Evolutionary conservation across 2,329 filamentous ascomycete genomes (phyloP), one percentile per base, ranked within the genome.

Genomic region (Ploettnerulaceae sp.): DNA sequence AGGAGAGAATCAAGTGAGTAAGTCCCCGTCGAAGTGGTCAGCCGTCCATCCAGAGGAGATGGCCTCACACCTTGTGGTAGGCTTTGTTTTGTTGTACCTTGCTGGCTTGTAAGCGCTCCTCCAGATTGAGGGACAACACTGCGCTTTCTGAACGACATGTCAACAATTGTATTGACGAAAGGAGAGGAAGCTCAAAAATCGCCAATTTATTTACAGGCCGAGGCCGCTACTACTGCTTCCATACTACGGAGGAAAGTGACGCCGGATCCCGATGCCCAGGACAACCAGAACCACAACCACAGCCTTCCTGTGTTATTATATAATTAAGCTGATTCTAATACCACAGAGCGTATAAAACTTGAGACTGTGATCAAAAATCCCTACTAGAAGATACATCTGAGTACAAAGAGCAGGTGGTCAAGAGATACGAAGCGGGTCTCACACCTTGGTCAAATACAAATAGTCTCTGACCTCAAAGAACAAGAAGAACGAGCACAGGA

Each of bases 11-110:
- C 93, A 31, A 98, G 71, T 14, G 89, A 95, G 3, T 81, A 75
- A 0, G 89, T 91, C 17, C 93, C 93, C 0, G 93, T 97, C 0
- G 93, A 98, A 2, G 86, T 97, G 6, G 88, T 95, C 28, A 82
- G 75, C 37, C 89, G 82, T 46, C 91, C 91, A 63, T 95, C 90
- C 24, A 95, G 71, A 36, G 90, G 88, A 9, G 93, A 98, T 12
- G 91, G 88, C 39, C 91, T 81, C 17, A 89, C 75, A 14, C 82
- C 82, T 33, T 71, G 67, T 14, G 62, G 61, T 9, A 63, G 65
- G 26, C 49, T 38, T 37, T 56, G 54, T 44, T 62, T 53, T 14
- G 37, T 22, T 51, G 51, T 46, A 37, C 52, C n/a, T 34, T 28
- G 11, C 15, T 25, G 20, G 15, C 9, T 33, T 20, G 37, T 22